Base-by-base conservation (phyloP, 768 basidiomycete genomes). In the Boletus subcaerulescens region DNA sequence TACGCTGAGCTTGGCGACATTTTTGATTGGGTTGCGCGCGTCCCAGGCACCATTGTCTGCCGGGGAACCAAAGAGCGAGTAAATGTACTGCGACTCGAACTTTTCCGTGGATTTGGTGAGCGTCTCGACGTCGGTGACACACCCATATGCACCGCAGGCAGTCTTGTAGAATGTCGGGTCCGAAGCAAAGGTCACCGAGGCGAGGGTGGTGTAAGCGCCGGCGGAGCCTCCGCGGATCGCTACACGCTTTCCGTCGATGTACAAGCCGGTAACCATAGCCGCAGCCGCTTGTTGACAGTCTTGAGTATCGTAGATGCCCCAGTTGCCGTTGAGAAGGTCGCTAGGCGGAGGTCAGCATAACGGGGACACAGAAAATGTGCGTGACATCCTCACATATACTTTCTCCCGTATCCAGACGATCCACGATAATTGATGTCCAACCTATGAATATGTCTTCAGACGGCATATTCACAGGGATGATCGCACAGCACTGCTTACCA, bases 351-450 rank as follows among this genome's bases (percentile, higher is more conserved):
- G 31, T 63, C 31, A 52, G 48, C 29, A 0, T 10, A 46, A 17
- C 18, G 8, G 26, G 14, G 8, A 7, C 17, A 17, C 8, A 18
- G 0, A 24, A 17, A 0, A n/a, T 7, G 6, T 26, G 12, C 6
- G n/a, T 35, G 14, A 3, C 1, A 29, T 39, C 13, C 73, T 42
- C 56, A 76, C 76, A 78, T 80, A 60, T 89, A 93, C 18, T 70
- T 70, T 6, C 86, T 77, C 0, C 91, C 91, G 59, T 85, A 90
- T 0, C 85, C 85, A 13, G 82, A 82, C 0, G 86, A 87, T 4
- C 89, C 89, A 14, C 87, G 78, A 59, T 89, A 87, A 63, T 91
- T 86, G 35, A 91, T 87, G 48, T 87, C 86, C 29, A 87, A 62
- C 81, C 86, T 83, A 54, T 46, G 3, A 4, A 35, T 52, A 52